These are phyloP conservation scores for Pleurotus ostreatus DNA, from an alignment of 768 basidiomycete species.

Conservation along the genomic window DNA sequence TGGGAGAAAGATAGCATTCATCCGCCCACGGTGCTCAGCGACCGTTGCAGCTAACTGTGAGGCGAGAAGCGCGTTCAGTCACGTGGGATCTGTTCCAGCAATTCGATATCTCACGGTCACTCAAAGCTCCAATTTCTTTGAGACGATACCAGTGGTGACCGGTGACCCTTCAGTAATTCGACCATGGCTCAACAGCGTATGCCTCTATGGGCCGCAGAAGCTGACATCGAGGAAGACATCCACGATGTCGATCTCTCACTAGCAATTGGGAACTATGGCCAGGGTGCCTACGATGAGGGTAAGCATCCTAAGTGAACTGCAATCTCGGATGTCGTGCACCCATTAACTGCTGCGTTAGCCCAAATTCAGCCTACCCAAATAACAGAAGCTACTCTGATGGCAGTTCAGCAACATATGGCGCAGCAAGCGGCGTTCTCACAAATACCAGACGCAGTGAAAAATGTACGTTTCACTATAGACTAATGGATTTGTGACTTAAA, in stretches of 20 bases:
- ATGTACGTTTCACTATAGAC: conserved; percentile 43
- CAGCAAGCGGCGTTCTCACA: conserved; percentile 79
- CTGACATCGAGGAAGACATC: conserved; percentile 74
- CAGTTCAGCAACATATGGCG: conserved; percentile 80
- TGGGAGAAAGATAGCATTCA: too few relatives aligned
- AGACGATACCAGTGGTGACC: too few relatives aligned
- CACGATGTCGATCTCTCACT: conserved; percentile 68
- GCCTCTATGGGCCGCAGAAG: conserved; percentile 72
- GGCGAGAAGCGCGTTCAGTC: too few relatives aligned
- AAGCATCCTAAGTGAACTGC: conserved; percentile 8
- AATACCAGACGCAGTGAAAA: conserved; percentile 87
- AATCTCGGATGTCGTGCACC: neutral
- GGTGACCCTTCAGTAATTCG: neutral
- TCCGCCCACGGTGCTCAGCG: too few relatives aligned
- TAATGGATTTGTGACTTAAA: conserved; percentile 9
- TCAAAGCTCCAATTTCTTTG: too few relatives aligned
- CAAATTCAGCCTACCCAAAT: conserved; percentile 58
- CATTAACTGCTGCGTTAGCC: conserved; percentile 20
- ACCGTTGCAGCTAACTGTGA: too few relatives aligned
- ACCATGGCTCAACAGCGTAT: conserved; percentile 64
- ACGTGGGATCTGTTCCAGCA: too few relatives aligned
- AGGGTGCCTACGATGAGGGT: conserved; percentile 69
- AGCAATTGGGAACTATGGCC: conserved; percentile 67
- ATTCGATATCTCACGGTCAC: neutral
- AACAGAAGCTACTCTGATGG: conserved; percentile 64